Percentiles rank a stretch among this genome's conserved stretches.
Conservation (phyloP, 306 rosid genomes). For the Potentilla sterilis region DNA sequence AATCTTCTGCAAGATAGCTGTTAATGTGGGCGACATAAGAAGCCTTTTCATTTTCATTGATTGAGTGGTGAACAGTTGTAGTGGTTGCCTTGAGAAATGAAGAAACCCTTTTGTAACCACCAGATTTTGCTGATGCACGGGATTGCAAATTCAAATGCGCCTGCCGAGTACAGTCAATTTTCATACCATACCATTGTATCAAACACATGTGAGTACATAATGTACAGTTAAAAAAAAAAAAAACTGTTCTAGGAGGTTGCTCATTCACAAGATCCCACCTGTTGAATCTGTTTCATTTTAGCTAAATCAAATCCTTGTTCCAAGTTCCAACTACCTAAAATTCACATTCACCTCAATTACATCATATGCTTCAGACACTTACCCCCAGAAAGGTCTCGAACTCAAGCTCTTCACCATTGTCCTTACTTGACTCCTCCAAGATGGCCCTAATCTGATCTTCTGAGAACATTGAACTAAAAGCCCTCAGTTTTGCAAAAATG, state of each 20-base stretch:
- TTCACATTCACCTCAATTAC: conserved; percentile 14
- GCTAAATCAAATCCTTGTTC: not conserved
- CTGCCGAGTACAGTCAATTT: conserved; percentile 42
- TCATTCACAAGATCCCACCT: conserved; percentile 3
- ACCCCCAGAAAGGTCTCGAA: conserved; percentile 89
- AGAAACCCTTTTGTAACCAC: conserved; percentile 60
- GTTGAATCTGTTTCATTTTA: not conserved
- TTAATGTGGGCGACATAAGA: conserved; percentile 94
- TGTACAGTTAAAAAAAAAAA: not conserved
- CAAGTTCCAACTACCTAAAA: not conserved
- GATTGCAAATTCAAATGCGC: conserved; percentile 70
- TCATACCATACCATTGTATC: conserved; percentile 20
- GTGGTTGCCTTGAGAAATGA: conserved; percentile 95
- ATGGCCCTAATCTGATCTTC: conserved; percentile 66
- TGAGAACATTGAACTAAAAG: conserved; percentile 49
- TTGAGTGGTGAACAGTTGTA: conserved; percentile 79
- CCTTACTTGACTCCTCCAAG: conserved; percentile 48
- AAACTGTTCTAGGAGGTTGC: not conserved
- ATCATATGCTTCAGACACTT: conserved; percentile 26
- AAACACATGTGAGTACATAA: not conserved
- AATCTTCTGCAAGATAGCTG: conserved; percentile 75
- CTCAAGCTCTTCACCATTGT: conserved; percentile 66
- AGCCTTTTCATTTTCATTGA: conserved; percentile 90
- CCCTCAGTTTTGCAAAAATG: conserved; percentile 58
- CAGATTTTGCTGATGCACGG: conserved; percentile 52